Evolutionary conservation across 2,329 filamentous ascomycete species (phyloP), one percentile per base, ranked within the genome.

Genomic region (Pyrenochaeta sp.): DNA sequence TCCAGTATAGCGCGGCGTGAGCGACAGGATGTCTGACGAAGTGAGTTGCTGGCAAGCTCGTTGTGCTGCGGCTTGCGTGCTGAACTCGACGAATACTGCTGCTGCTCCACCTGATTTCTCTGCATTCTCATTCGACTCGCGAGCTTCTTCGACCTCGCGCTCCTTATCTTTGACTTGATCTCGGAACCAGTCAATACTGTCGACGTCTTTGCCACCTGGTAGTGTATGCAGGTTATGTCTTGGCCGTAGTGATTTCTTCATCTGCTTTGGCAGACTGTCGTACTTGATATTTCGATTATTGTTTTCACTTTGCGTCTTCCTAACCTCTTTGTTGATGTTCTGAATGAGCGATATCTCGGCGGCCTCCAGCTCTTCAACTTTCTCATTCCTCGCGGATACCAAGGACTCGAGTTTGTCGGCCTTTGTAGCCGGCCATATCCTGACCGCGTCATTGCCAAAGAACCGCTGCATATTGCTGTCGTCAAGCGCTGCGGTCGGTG

Each of bases 181-280:
- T 50, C 95, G 90, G 62, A 88, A 91, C 90, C 91, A 97, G 61
- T 94, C 88, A 76, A 99, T 97, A 0, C 93, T 95, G 79, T 99
- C 95, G 15, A 97, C 93, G 77, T 96, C 95, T 73, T 92, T 89
- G 66, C 93, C 91, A 65, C 93, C 85, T 24, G 95, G 64, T 22
- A 71, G 62, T 4, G 70, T 73, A 44, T 75, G 76, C 27, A 76
- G 57, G 10, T 67, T 66, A 49, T 79, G 75, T 1, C 73, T 78
- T 4, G 77, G 78, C 6, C 78, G 64, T 12, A 56, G 85, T 85
- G 63, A 90, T 90, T 55, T 90, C 87, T 78, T 93, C 88, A 67
- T 83, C 81, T 71, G 91, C 39, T 72, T 68, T 0, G 74, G 67
- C 24, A 77, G 87, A 51, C 82, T 81, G 10, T 85, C 83, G 46